phyloP scores from a whole-genome alignment of 345 rosid species.

The Hypericum perforatum region DNA sequence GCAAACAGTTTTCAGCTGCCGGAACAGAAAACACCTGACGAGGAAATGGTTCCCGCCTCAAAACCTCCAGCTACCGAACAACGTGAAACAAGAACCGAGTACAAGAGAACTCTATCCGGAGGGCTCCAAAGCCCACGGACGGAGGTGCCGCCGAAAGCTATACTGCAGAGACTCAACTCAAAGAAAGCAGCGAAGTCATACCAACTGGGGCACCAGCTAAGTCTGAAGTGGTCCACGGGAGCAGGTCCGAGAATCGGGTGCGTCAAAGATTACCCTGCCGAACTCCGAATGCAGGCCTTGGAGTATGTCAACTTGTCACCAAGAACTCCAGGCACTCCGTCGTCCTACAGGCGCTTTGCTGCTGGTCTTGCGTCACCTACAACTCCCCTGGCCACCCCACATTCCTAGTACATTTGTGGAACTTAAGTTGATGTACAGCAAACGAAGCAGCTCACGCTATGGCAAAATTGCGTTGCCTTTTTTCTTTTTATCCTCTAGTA shows the following conservation, averaged over 20 bases:
- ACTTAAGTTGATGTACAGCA: too few species aligned
- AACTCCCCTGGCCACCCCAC: constrained; percentile 2
- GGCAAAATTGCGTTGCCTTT: too few species aligned
- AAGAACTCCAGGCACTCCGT: constrained; percentile 20
- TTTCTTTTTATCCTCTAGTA: too few species aligned
- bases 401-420: too few species aligned
- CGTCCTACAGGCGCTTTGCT: constrained; percentile 4
- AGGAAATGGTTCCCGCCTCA: constrained; percentile 9
- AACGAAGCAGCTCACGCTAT: too few species aligned
- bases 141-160: constrained; percentile 43
- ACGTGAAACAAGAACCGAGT: constrained; percentile 21
- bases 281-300: background rate
- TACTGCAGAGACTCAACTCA: background rate
- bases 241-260: background rate
- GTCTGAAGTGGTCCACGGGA: background rate
- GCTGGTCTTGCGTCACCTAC: constrained; percentile 18
- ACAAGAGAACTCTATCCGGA: constrained; percentile 67
- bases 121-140: constrained; percentile 67
- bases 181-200: background rate
- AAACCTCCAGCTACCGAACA: constrained; percentile 18
- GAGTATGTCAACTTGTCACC: background rate
- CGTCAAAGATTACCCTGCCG: background rate
- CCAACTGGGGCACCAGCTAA: background rate
- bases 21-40: background rate
- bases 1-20: too few species aligned